Percentiles rank a stretch among this genome's conserved stretches.
These are phyloP conservation scores for Nakataea oryzae DNA, from an alignment of 2,329 filamentous ascomycete genomes.

Conservation along the genomic window DNA sequence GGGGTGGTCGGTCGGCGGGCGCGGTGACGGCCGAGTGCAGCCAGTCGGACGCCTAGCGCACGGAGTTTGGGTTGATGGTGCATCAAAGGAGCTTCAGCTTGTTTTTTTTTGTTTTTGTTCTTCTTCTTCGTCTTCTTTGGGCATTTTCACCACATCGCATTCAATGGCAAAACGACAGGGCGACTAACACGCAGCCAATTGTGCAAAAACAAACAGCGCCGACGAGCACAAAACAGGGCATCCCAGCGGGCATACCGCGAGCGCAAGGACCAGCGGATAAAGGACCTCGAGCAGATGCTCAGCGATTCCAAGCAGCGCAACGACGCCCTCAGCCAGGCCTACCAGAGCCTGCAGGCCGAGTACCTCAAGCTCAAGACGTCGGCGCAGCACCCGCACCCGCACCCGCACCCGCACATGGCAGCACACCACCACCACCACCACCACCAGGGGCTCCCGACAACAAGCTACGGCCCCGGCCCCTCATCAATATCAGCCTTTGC, in stretches of 20 bases:
- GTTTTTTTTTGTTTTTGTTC: background rate
- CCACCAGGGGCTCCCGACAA: background rate
- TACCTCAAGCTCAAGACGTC: conserved; percentile 24
- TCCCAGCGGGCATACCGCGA: conserved; percentile 52
- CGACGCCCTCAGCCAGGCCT: conserved; percentile 42
- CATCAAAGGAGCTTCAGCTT: background rate
- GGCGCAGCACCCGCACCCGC: background rate
- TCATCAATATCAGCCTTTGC: background rate
- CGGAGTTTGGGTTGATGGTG: no score
- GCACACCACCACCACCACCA: background rate
- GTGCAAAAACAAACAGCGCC: conserved; percentile 27
- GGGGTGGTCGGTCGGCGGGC: no score
- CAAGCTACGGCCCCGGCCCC: background rate
- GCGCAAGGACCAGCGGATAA: conserved; percentile 54
- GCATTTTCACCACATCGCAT: background rate
- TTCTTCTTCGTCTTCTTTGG: background rate
- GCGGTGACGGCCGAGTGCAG: no score
- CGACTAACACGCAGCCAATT: background rate
- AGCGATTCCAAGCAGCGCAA: conserved; percentile 42
- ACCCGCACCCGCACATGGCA: background rate
- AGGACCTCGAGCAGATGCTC: conserved; percentile 49
- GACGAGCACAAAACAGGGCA: conserved; percentile 49
- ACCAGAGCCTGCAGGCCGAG: conserved; percentile 35
- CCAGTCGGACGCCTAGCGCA: no score
- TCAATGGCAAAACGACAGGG: background rate